phyloP scores from a whole-genome alignment of 257 asterid genomes.

The Fraxinus cuspidata region DNA sequence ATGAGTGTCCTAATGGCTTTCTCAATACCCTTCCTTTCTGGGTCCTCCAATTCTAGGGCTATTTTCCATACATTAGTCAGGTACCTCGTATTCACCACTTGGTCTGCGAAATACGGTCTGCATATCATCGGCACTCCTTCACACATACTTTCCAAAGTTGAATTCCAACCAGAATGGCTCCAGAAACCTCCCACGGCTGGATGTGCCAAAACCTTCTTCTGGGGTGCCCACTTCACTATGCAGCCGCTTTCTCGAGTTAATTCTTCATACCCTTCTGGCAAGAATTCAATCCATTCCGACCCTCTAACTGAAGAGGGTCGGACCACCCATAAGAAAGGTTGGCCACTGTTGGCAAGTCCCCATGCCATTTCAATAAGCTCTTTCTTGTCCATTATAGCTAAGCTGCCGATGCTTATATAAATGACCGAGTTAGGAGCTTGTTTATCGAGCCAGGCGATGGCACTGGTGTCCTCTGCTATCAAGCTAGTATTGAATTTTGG shows the following conservation, averaged over 20 bases:
- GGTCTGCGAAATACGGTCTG: slow-evolving; percentile 32
- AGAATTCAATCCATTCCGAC: slow-evolving; percentile 11
- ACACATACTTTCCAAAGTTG: slow-evolving; percentile 32
- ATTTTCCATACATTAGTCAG: slow-evolving; percentile 31
- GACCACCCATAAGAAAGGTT: slow-evolving; percentile 40
- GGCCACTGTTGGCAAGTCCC: slow-evolving; percentile 31
- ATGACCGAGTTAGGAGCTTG: slow-evolving; percentile 31
- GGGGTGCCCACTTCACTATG: slow-evolving; percentile 41
- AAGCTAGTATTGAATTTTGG: slow-evolving; percentile 17
- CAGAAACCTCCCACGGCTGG: slow-evolving; percentile 33
- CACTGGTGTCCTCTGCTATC: slow-evolving; percentile 25
- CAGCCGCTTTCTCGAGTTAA: slow-evolving; percentile 20
- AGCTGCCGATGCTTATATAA: slow-evolving; percentile 37
- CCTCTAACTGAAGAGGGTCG: slow-evolving; percentile 19
- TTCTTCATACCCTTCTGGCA: slow-evolving; percentile 26
- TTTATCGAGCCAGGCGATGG: slow-evolving; percentile 37
- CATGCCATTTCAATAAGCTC: slow-evolving; percentile 38
- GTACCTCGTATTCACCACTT: slow-evolving; percentile 29
- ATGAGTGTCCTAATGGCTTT: slow-evolving; percentile 20
- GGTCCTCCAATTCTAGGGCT: slow-evolving; percentile 28
- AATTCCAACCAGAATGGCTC: slow-evolving; percentile 45
- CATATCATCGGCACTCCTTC: slow-evolving; percentile 43
- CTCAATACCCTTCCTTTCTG: slow-evolving; percentile 29
- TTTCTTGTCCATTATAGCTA: slow-evolving; percentile 21
- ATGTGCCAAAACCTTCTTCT: slow-evolving; percentile 33